Evolutionary conservation across 73 alveolate species (phyloP).

Genomic region (Urostyla sp.): DNA sequence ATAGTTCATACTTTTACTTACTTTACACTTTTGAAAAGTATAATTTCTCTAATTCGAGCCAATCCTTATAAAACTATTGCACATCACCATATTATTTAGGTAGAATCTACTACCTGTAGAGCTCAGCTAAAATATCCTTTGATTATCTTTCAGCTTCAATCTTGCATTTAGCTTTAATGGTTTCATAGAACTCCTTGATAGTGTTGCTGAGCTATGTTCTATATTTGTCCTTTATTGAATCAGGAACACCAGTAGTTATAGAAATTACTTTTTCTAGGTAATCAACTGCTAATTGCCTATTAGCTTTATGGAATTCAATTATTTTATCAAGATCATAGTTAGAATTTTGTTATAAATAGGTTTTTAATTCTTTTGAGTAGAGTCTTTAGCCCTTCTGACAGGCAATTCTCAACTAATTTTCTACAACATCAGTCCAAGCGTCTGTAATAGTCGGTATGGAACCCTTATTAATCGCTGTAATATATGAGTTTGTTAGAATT

Average conservation of each 20-base stretch:
- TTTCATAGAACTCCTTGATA: slow-evolving; percentile 49
- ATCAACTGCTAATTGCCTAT: slow-evolving; percentile 10
- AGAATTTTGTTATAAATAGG: background rate
- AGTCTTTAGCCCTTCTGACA: slow-evolving; percentile 57
- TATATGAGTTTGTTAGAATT: slow-evolving; percentile 75
- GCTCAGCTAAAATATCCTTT: slow-evolving; percentile 52
- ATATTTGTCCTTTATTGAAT: slow-evolving; percentile 43
- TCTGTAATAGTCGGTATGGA: slow-evolving; percentile 88
- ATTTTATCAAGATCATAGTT: slow-evolving; percentile 30
- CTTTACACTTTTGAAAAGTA: slow-evolving; percentile 47
- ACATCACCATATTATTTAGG: slow-evolving; percentile 49
- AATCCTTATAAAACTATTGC: slow-evolving; percentile 43
- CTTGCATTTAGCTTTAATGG: slow-evolving; percentile 9
- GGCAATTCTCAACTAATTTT: slow-evolving; percentile 77
- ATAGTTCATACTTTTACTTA: slow-evolving; percentile 45
- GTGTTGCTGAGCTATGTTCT: background rate
- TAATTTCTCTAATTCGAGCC: slow-evolving; percentile 51
- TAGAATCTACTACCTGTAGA: slow-evolving; percentile 55
- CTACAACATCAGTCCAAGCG: slow-evolving; percentile 90
- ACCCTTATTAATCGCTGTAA: slow-evolving; percentile 85
- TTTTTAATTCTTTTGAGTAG: slow-evolving; percentile 71
- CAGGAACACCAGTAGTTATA: background rate
- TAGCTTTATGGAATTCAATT: slow-evolving; percentile 14
- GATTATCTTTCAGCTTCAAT: slow-evolving; percentile 53
- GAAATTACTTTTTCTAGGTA: slow-evolving; percentile 28